Evolutionary conservation across 1,139 yeast genomes (phyloP), one percentile per base, ranked within the genome.

Genomic region (Candida albicans): DNA sequence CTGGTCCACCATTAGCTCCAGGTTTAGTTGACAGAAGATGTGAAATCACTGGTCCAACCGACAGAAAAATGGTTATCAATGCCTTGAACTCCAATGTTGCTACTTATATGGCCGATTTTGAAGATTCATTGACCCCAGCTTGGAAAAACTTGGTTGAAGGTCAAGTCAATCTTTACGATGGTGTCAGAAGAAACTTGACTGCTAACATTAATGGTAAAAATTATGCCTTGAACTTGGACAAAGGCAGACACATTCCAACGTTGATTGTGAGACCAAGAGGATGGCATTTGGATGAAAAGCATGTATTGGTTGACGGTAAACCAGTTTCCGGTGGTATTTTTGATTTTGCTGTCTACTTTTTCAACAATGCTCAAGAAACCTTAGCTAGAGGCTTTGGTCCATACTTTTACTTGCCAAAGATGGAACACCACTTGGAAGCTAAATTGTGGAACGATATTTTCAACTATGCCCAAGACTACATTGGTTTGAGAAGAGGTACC

Each of bases 71-170:
- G 97, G 85, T 90, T 54, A 86, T 90, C 64, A 90, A 90, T 62
- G 97, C 97, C 14, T 79, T 90, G 61, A 90, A 90, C 70, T 82
- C 96, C 4, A 80, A 81, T 46, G 96, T 90, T 37, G 89, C 87
- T 61, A 88, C 96, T 40, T 90, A 90, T 67, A 90, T 90, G 97
- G 84, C 95, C 37, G 98, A 90, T 70, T 87, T 90, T 57, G 97
- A 90, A 68, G 97, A 90, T 70, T 88, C 96, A 28, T 83, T 90
- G 57, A 84, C 97, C 29, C 99, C 99, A 55, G 91, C 98, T 30
- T 93, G 98, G 98, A 70, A 70, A 55, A 90, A 89, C 68, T 78
- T 88, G 75, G 81, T 87, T 49, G 79, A 75, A 44, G 99, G 98
- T 46, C 99, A 93, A 71, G 89, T 87, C 53, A 91, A 93, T 68